Base-by-base conservation (phyloP, 345 rosid species). In the Sonneratia alba region DNA sequence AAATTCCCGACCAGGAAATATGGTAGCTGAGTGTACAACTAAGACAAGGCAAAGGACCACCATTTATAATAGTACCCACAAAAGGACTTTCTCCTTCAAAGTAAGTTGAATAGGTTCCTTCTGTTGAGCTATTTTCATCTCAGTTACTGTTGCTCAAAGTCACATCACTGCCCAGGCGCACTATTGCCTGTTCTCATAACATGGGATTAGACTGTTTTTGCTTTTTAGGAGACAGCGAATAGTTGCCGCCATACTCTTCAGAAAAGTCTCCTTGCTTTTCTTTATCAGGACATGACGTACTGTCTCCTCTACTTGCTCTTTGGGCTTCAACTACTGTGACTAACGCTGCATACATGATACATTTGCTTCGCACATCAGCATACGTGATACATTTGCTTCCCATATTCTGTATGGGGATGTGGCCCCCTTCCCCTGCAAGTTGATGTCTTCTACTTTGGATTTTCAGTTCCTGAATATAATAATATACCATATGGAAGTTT, bases 1-100 rank as follows among this genome's bases (percentile, higher is more conserved):
- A 49, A 55, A 76, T 72, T 47, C 81, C 77, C 83, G 80, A 83
- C 87, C 85, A 40, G 77, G 67, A 65, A 76, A 80, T 78, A 84
- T 93, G 88, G 87, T 79, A 67, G 77, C 83, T 69, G 81, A 82
- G 85, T 80, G 79, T 80, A 76, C 97, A 86, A 85, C 88, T 81
- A 83, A 81, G 85, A 79, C 71, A 71, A 81, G 75, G 80, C 57
- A 49, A 22, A 84, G 79, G 71, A 74, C 74, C 79, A 74, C 78
- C 77, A 61, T 48, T 66, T 48, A 38, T 53, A 21, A 66, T 36
- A 65, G 15, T 40, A 18, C 42, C 68, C 48, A 38, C 69, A 38
- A 66, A 66, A 40, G 47, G 34, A 21, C 15, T 37, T 9, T 47
- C 48, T 40, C 69, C 48, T 67, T 45, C 21, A 67, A 67, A 37